Evolutionary conservation across 2,329 filamentous ascomycete genomes (phyloP), one percentile per base, ranked within the genome.

Genomic region (Plenodomus lindquistii): DNA sequence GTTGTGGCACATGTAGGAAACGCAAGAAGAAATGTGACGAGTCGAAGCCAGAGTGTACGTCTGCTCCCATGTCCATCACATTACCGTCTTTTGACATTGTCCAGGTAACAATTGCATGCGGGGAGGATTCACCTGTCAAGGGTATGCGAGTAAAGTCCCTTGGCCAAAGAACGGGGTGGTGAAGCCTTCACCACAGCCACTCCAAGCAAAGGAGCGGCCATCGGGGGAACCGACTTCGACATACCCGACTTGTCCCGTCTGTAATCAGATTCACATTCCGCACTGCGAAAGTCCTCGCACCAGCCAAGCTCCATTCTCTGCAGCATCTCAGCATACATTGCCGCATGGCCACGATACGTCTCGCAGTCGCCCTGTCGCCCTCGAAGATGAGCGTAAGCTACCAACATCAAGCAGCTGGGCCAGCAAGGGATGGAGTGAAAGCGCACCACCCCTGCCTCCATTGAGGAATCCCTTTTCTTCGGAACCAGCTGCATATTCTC

Each of bases 1-100:
- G 92, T 24, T 97, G 93, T 71, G 85, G 96, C 74, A 97, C 93
- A 5, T 97, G 93, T 71, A 83, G 93, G 51, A 84, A 85, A 68
- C 83, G 93, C 50, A 97, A 97, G 81, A 97, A 97, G 84, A 97
- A 97, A 75, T 97, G 94, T 68, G 93, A 97, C 69, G 94, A 97
- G 77, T 83, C 83, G 44, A 95, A 96, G 72, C 94, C 94, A 20
- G 85, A 91, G 72, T 97, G 94, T 95, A 79, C 80, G 88, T 53
- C 29, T 79, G 18, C n/a, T 36, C n/a, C 10, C n/a, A 20, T 27
- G 8, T 34, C 13, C 40, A 35, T 22, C 11, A 88, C 75, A 13
- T 10, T 34, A 13, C 21, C 41, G 19, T 2, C 6, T 16, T 27
- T 44, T 54, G 44, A 55, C 42, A 38, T 6, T 15, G 7, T 24